Percentiles rank a stretch among this genome's conserved stretches.
phyloP scores from a whole-genome alignment of 345 rosid genomes.

The Alliaria petiolata region DNA sequence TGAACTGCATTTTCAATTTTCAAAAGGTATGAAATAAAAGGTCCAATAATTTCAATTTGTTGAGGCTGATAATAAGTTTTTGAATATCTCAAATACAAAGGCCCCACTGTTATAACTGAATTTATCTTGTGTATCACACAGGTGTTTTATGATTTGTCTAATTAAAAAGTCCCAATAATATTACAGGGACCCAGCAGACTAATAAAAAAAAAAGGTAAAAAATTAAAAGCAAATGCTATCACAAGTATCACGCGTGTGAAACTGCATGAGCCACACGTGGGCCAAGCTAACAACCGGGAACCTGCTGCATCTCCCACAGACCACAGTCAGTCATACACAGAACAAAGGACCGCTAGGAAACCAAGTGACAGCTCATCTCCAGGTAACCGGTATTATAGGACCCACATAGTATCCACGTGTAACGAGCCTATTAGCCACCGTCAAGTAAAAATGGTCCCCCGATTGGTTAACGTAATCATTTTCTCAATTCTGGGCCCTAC shows the following conservation, averaged over 20 bases:
- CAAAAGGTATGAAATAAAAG: too few relatives aligned
- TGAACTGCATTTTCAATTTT: too few relatives aligned
- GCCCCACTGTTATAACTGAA: conserved; percentile 2
- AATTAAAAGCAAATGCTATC: conserved; percentile 11
- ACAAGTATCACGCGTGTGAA: conserved; percentile 38
- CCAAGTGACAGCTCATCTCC: conserved; percentile 16
- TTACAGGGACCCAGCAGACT: conserved; percentile 3
- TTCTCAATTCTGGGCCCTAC: conserved; percentile 1
- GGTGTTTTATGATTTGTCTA: neutral
- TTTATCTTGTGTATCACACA: conserved; percentile 5
- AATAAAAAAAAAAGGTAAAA: neutral
- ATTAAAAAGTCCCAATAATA: conserved; percentile 19
- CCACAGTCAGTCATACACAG: neutral
- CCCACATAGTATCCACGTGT: conserved; percentile 1
- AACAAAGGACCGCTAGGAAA: conserved; percentile 10
- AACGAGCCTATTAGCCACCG: neutral
- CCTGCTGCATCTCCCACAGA: conserved; percentile 13
- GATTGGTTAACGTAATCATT: conserved; percentile 25
- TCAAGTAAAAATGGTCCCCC: conserved; percentile 2
- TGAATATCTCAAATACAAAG: neutral
- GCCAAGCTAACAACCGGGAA: conserved; percentile 28
- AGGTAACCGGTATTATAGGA: conserved; percentile 20
- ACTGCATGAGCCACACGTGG: conserved; percentile 38
- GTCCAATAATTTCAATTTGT: neutral
- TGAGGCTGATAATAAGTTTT: neutral